Percentiles rank a stretch among this genome's conserved stretches.
These are phyloP conservation scores for Solanum hybrid DNA, from an alignment of 305 asterid genomes.

Conservation along the genomic window DNA sequence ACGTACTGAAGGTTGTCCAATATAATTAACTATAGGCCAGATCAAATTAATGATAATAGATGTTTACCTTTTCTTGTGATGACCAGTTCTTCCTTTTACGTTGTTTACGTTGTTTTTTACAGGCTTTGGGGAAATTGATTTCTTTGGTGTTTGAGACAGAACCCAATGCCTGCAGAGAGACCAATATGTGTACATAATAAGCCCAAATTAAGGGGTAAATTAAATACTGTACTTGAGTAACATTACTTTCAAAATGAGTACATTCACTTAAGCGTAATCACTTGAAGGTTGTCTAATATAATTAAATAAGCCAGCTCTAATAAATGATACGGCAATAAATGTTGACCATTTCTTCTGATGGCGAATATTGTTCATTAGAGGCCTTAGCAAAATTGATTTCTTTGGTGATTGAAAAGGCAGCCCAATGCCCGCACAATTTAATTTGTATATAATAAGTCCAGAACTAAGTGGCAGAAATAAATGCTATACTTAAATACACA, in stretches of 20 bases:
- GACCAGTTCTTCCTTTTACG: slow-evolving; percentile 8
- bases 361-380: slow-evolving; percentile 8
- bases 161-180: slow-evolving; percentile 4
- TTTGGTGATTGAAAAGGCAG: not conserved
- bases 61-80: slow-evolving; percentile 17
- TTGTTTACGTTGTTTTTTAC: not conserved
- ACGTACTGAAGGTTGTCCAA: not conserved
- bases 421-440: not conserved
- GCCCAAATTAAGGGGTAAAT: not conserved
- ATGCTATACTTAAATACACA: not conserved
- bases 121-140: slow-evolving; percentile 1
- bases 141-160: slow-evolving; percentile 7
- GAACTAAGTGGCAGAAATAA: not conserved
- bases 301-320: not conserved
- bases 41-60: not conserved
- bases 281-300: not conserved
- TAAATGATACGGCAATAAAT: not conserved
- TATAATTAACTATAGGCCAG: not conserved
- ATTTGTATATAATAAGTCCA: not conserved
- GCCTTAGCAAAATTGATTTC: not conserved
- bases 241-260: not conserved
- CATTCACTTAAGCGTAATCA: not conserved
- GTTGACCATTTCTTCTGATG: slow-evolving; percentile 15
- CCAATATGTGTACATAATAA: not conserved
- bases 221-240: not conserved